These are phyloP conservation scores for Xenoacremonium recifei DNA, from an alignment of 2,329 filamentous ascomycete genomes.

Conservation along the genomic window DNA sequence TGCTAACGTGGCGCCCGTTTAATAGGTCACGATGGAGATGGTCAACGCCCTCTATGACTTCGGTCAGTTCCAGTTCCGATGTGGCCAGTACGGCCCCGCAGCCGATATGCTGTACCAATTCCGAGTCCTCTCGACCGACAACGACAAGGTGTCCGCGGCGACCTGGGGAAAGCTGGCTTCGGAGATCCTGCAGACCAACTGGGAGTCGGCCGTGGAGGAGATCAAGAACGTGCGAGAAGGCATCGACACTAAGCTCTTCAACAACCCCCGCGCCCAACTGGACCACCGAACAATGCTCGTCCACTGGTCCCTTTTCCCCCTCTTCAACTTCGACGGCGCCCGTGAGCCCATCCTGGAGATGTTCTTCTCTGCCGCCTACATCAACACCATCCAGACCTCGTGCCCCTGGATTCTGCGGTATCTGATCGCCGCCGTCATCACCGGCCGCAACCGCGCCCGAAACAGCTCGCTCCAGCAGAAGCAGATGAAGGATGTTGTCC, in stretches of 20 bases:
- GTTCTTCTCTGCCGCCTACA: conserved; percentile 95
- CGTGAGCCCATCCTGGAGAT: conserved; percentile 91
- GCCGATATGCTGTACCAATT: conserved; percentile 96
- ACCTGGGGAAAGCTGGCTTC: conserved; percentile 98
- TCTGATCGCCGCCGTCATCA: conserved; percentile 90
- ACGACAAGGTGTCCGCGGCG: conserved; percentile 92
- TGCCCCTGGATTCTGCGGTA: conserved; percentile 97
- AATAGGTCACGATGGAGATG: conserved; percentile 84
- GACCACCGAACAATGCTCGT: conserved; percentile 96
- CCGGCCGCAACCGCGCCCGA: conserved; percentile 76
- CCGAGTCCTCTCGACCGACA: conserved; percentile 95
- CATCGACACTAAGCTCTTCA: conserved; percentile 94
- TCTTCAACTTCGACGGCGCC: conserved; percentile 94
- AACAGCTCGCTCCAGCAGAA: conserved; percentile 91
- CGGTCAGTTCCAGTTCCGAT: conserved; percentile 97
- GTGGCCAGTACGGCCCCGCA: conserved; percentile 87
- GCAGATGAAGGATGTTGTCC: conserved; percentile 95
- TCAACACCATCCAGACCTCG: conserved; percentile 98
- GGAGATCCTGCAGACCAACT: conserved; percentile 92
- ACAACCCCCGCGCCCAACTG: conserved; percentile 92
- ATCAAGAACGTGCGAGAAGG: conserved; percentile 84
- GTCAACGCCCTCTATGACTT: conserved; percentile 94
- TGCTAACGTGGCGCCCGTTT: conserved; percentile 15
- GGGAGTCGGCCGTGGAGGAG: conserved; percentile 91
- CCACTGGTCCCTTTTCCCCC: conserved; percentile 98